Evolutionary conservation across 1,139 yeast species (phyloP).

Genomic region (Candida gigantensis): DNA sequence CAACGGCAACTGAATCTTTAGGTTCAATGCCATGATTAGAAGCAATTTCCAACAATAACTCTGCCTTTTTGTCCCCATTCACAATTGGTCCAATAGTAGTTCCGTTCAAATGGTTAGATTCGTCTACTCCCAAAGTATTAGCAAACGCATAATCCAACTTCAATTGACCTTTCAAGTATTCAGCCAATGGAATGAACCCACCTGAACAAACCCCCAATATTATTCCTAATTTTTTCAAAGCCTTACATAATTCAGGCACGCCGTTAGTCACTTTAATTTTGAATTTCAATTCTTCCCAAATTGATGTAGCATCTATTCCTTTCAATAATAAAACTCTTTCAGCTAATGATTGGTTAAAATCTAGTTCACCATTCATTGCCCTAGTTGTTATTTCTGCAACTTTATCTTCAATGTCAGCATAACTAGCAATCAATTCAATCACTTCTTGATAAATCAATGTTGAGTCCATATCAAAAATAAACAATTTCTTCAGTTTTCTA

Average conservation of each 20-base stretch:
- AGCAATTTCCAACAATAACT: slow-evolving; percentile 69
- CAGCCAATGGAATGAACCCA: slow-evolving; percentile 89
- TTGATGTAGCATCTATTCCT: slow-evolving; percentile 71
- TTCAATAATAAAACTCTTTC: slow-evolving; percentile 74
- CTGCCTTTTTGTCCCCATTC: slow-evolving; percentile 83
- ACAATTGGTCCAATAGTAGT: slow-evolving; percentile 73
- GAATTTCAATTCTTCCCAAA: slow-evolving; percentile 78
- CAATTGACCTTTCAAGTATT: slow-evolving; percentile 64
- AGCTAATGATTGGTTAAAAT: slow-evolving; percentile 78
- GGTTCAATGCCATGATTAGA: slow-evolving; percentile 58
- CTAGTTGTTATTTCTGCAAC: slow-evolving; percentile 72
- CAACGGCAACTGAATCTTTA: slow-evolving; percentile 74
- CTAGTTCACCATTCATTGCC: slow-evolving; percentile 97
- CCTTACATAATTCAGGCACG: slow-evolving; percentile 66
- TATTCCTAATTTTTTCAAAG: slow-evolving; percentile 61
- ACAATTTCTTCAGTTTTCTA: slow-evolving; percentile 59
- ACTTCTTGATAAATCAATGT: slow-evolving; percentile 96
- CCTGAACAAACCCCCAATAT: slow-evolving; percentile 90
- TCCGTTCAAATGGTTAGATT: slow-evolving; percentile 53
- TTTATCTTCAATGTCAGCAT: slow-evolving; percentile 34
- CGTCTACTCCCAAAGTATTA: slow-evolving; percentile 61
- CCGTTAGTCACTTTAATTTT: slow-evolving; percentile 81
- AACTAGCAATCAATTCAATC: slow-evolving; percentile 85
- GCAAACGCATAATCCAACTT: slow-evolving; percentile 89
- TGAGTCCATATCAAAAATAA: slow-evolving; percentile 97